Conservation (phyloP, 2,329 filamentous ascomycete species). For the Pyricularia grisea region DNA sequence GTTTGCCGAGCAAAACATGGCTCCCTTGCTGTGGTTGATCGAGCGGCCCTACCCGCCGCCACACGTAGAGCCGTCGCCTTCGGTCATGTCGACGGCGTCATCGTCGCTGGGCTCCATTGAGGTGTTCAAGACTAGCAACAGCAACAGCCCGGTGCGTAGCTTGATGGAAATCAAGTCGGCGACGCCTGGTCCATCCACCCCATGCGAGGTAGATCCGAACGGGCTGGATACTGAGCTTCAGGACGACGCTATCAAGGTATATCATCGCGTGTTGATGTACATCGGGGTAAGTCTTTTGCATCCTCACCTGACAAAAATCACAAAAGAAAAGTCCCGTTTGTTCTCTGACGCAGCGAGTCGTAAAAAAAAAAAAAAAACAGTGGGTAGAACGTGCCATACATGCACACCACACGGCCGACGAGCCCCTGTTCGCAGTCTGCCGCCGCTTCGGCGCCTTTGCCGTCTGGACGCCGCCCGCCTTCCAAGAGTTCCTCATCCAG, state of each 20-base stretch:
- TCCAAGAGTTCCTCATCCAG: constrained; percentile 22
- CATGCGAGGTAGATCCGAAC: background rate
- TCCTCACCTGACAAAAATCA: too few relatives aligned
- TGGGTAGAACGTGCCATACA: constrained; percentile 17
- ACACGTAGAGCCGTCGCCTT: background rate
- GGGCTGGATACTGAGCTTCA: background rate
- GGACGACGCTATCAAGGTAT: background rate
- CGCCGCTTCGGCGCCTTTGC: constrained; percentile 26
- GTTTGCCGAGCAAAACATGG: constrained; percentile 19
- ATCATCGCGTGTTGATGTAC: background rate
- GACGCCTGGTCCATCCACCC: background rate
- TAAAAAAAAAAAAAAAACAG: background rate
- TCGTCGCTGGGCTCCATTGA: background rate
- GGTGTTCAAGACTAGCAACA: background rate
- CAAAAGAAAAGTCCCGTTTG: background rate
- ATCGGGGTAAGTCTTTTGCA: background rate
- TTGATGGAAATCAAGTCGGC: background rate
- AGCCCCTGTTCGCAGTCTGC: constrained; percentile 19
- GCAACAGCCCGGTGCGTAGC: background rate
- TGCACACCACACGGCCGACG: constrained; percentile 12
- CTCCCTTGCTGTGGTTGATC: constrained; percentile 22
- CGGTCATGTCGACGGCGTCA: background rate
- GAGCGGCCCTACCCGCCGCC: constrained; percentile 13
- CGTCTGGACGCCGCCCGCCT: constrained; percentile 23
- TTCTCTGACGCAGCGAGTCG: background rate